Percentiles rank a stretch among this genome's conserved stretches.
Conservation (phyloP, 495 filamentous ascomycete genomes). For the Staphylotrichum longicolle region DNA sequence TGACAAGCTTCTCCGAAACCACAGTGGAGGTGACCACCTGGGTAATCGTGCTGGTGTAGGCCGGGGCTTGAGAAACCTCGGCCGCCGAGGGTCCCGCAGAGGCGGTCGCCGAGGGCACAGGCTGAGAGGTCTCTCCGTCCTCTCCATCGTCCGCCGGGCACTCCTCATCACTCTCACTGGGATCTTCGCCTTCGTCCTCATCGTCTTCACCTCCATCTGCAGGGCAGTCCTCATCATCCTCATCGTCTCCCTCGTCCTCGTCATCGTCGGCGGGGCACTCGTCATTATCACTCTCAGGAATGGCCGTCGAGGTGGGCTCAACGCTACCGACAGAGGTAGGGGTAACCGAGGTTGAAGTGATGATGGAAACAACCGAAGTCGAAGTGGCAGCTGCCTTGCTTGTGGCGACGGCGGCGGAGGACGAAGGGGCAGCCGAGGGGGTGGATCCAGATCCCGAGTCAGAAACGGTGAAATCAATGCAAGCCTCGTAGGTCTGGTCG, state of each 20-base stretch:
- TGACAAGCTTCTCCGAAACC: background rate
- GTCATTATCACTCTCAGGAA: background rate
- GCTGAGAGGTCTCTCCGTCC: background rate
- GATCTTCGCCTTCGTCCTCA: background rate
- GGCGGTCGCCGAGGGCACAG: background rate
- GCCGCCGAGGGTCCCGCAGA: background rate
- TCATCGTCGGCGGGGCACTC: conserved; percentile 8
- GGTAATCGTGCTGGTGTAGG: background rate
- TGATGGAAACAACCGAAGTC: background rate
- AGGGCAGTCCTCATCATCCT: conserved; percentile 4
- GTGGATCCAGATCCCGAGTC: background rate
- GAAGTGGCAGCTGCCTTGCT: background rate
- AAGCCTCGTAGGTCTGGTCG: conserved; percentile 13
- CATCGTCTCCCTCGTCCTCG: background rate
- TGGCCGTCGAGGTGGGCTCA: background rate
- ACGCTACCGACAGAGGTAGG: background rate
- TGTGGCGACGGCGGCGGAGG: background rate
- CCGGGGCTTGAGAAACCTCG: too few relatives aligned
- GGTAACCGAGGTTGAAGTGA: background rate
- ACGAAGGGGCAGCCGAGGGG: background rate
- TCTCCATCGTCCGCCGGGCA: conserved; percentile 9
- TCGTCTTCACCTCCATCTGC: background rate
- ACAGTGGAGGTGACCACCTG: conserved; percentile 3
- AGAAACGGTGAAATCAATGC: conserved; percentile 10
- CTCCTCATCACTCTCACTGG: background rate